Conservation (phyloP, 805 yeast species). For the Ogataea corticis region DNA sequence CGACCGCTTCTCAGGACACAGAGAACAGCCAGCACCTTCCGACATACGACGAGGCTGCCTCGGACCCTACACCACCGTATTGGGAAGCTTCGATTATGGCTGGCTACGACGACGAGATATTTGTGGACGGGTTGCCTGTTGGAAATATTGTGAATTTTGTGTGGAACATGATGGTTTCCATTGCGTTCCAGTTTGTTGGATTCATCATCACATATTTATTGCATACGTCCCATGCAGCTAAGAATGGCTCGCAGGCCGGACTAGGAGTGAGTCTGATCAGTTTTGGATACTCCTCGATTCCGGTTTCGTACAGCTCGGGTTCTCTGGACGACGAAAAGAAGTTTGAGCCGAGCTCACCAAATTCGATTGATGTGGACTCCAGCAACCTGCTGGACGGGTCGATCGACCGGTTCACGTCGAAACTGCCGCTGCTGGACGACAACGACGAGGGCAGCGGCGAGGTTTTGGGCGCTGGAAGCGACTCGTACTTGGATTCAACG, state of each 20-base stretch:
- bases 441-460: slow-evolving; percentile 15
- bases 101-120: slow-evolving; percentile 82
- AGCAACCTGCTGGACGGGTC: slow-evolving; percentile 25
- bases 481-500: slow-evolving; percentile 28
- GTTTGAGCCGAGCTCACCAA: slow-evolving; percentile 59
- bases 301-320: slow-evolving; percentile 37
- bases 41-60: slow-evolving; percentile 91
- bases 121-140: slow-evolving; percentile 93
- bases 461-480: neutral
- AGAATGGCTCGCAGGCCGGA: slow-evolving; percentile 92
- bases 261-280: slow-evolving; percentile 80
- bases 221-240: slow-evolving; percentile 97
- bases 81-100: slow-evolving; percentile 91
- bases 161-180: slow-evolving; percentile 87
- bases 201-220: slow-evolving; percentile 85
- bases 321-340: slow-evolving; percentile 30
- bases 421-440: slow-evolving; percentile 14
- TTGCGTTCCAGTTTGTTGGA: slow-evolving; percentile 93
- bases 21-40: slow-evolving; percentile 66
- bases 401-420: slow-evolving; percentile 30
- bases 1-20: slow-evolving; percentile 46
- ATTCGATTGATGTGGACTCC: slow-evolving; percentile 47
- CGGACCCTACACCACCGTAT: slow-evolving; percentile 92
- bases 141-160: slow-evolving; percentile 85
- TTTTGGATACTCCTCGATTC: slow-evolving; percentile 61